Evolutionary conservation across 202 grass and related monocot genomes (phyloP).

Genomic region (Saccharum hybrid): DNA sequence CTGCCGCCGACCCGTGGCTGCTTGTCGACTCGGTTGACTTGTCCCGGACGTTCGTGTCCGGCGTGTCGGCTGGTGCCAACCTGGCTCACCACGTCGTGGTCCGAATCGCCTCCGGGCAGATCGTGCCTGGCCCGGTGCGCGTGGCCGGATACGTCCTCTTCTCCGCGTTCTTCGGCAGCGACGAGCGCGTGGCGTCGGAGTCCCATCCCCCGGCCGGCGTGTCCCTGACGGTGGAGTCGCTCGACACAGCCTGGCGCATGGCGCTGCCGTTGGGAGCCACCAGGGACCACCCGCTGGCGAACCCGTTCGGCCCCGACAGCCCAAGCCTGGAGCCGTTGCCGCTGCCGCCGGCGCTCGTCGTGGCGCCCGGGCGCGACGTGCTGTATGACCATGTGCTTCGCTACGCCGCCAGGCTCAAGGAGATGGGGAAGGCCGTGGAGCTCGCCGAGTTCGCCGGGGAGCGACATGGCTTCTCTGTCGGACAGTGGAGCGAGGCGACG

Average conservation of each 20-base stretch:
- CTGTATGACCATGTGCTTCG: slow-evolving; percentile 35
- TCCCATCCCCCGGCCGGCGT: slow-evolving; percentile 34
- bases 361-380: slow-evolving; percentile 41
- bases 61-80: slow-evolving; percentile 62
- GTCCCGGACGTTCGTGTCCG: slow-evolving; percentile 50
- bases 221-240: not conserved
- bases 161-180: slow-evolving; percentile 54
- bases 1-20: slow-evolving; percentile 6
- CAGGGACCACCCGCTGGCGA: slow-evolving; percentile 52
- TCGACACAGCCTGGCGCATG: slow-evolving; percentile 50
- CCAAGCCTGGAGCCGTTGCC: not conserved
- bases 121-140: not conserved
- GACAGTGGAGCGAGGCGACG: not conserved
- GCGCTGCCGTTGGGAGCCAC: slow-evolving; percentile 51
- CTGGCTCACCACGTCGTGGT: slow-evolving; percentile 52
- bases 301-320: slow-evolving; percentile 31
- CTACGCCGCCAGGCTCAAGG: slow-evolving; percentile 53
- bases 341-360: slow-evolving; percentile 54
- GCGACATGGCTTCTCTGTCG: too few species aligned
- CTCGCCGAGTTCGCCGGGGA: slow-evolving; percentile 40
- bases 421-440: slow-evolving; percentile 41
- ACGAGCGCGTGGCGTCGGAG: slow-evolving; percentile 40
- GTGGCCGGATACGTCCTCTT: slow-evolving; percentile 53
- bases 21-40: slow-evolving; percentile 30
- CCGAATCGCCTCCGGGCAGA: not conserved